Percentiles rank a stretch among this genome's conserved stretches.
Evolutionary conservation across 306 rosid genomes (phyloP).

Genomic region (Coriaria nepalensis): DNA sequence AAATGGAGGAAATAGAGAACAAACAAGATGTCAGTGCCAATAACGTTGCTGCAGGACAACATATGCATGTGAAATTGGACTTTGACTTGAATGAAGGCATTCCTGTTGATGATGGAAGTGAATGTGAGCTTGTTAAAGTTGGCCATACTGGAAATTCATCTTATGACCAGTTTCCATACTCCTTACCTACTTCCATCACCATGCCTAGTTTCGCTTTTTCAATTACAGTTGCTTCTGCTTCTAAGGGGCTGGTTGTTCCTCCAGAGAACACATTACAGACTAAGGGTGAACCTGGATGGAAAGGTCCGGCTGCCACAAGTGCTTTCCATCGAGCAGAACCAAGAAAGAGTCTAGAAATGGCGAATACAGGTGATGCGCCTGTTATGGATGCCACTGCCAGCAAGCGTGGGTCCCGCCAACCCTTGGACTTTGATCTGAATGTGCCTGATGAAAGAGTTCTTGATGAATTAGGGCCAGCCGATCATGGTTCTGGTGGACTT

Average conservation of each 20-base stretch:
- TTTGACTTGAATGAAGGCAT: constrained; percentile 91
- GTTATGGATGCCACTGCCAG: constrained; percentile 20
- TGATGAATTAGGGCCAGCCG: constrained; percentile 37
- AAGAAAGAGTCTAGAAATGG: constrained; percentile 42
- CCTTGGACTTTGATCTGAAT: constrained; percentile 81
- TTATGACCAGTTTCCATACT: constrained; percentile 37
- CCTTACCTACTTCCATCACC: constrained; percentile 50
- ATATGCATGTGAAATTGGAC: constrained; percentile 43
- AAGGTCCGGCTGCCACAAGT: constrained; percentile 94
- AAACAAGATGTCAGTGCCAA: constrained; percentile 14
- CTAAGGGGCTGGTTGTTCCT: constrained; percentile 67
- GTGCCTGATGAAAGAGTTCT: constrained; percentile 53
- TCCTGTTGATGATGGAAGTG: constrained; percentile 55
- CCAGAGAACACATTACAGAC: constrained; percentile 59
- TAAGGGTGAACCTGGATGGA: constrained; percentile 85
- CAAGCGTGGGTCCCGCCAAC: constrained; percentile 43
- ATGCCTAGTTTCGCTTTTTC: constrained; percentile 53
- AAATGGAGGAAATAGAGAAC: constrained; percentile 28
- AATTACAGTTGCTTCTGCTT: constrained; percentile 78
- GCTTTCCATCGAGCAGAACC: constrained; percentile 97
- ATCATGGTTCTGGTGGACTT: constrained; percentile 50
- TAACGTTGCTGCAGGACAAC: constrained; percentile 21
- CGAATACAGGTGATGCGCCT: constrained; percentile 22
- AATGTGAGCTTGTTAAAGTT: constrained; percentile 39
- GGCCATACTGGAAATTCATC: constrained; percentile 36